These are phyloP conservation scores for Crithidia mellificae DNA, from an alignment of 208 protist genomes.

Conservation along the genomic window DNA sequence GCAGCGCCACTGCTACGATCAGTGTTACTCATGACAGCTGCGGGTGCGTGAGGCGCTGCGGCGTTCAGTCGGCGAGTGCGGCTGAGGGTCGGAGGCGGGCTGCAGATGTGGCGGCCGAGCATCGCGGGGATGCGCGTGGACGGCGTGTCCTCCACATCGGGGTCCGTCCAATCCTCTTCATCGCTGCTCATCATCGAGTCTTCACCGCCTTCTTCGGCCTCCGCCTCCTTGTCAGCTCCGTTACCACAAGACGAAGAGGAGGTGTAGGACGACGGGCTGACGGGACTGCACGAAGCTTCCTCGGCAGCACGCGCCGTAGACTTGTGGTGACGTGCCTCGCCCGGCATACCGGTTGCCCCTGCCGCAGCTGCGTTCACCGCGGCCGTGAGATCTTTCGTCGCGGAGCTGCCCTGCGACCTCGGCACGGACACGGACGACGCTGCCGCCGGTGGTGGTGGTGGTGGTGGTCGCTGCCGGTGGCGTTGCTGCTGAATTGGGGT, in stretches of 20 bases:
- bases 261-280: conserved; percentile 9
- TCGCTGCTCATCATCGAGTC: not conserved
- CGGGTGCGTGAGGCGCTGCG: too few relatives aligned
- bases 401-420: not conserved
- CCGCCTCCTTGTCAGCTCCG: not conserved
- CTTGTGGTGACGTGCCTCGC: too few relatives aligned
- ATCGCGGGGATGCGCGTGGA: conserved; percentile 25
- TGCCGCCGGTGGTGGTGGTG: too few relatives aligned
- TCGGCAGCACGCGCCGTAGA: not conserved
- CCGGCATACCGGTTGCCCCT: too few relatives aligned
- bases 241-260: conserved; percentile 2
- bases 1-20: not conserved
- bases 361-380: not conserved
- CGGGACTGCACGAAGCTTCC: conserved; percentile 6
- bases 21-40: too few relatives aligned
- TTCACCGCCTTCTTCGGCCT: not conserved
- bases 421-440: too few relatives aligned
- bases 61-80: not conserved
- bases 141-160: conserved; percentile 16
- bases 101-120: conserved; percentile 26
- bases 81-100: conserved; percentile 25
- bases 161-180: conserved; percentile 1
- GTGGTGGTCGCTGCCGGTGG: not conserved
- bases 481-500: conserved; percentile 13
- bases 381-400: not conserved